phyloP scores from a whole-genome alignment of 1,284 basidiomycete species.

The Sporisorium graminicola region DNA sequence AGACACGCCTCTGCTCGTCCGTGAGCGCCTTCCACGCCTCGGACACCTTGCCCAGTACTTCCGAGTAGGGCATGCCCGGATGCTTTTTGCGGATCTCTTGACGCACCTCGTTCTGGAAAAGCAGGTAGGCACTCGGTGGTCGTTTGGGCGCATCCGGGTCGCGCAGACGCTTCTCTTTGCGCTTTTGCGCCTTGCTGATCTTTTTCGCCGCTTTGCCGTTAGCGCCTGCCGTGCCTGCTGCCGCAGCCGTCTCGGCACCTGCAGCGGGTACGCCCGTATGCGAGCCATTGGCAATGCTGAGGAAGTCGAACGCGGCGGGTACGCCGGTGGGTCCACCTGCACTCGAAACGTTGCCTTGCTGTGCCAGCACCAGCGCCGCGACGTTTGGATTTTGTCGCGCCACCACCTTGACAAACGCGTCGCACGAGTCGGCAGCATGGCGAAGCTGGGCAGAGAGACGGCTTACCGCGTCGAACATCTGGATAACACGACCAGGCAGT shows the following conservation, averaged over 20 bases:
- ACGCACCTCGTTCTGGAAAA: constrained; percentile 65
- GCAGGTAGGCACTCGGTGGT: constrained; percentile 63
- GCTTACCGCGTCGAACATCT: constrained; percentile 58
- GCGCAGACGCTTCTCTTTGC: constrained; percentile 54
- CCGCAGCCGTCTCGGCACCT: constrained; percentile 37
- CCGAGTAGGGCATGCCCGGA: constrained; percentile 57
- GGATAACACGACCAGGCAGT: not conserved
- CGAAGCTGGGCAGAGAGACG: constrained; percentile 54
- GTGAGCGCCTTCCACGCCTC: constrained; percentile 61
- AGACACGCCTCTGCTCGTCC: constrained; percentile 58
- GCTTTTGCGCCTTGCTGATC: constrained; percentile 54
- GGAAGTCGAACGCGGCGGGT: constrained; percentile 48
- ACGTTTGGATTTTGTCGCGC: constrained; percentile 56
- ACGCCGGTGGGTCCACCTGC: constrained; percentile 30
- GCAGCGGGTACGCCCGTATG: constrained; percentile 29
- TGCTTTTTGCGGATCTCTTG: constrained; percentile 59
- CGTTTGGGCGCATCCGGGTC: constrained; percentile 65
- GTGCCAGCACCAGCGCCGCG: constrained; percentile 52
- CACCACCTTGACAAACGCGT: constrained; percentile 56
- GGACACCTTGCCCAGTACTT: constrained; percentile 59
- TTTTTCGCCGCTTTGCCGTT: constrained; percentile 49
- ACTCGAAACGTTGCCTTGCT: constrained; percentile 45
- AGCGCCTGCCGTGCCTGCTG: constrained; percentile 37
- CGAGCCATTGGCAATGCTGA: constrained; percentile 46
- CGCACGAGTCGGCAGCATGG: constrained; percentile 55